A percentile compares a stretch with the other conserved stretches of the same genome.
phyloP scores from a whole-genome alignment of 345 rosid species.

The Pistacia integerrima region DNA sequence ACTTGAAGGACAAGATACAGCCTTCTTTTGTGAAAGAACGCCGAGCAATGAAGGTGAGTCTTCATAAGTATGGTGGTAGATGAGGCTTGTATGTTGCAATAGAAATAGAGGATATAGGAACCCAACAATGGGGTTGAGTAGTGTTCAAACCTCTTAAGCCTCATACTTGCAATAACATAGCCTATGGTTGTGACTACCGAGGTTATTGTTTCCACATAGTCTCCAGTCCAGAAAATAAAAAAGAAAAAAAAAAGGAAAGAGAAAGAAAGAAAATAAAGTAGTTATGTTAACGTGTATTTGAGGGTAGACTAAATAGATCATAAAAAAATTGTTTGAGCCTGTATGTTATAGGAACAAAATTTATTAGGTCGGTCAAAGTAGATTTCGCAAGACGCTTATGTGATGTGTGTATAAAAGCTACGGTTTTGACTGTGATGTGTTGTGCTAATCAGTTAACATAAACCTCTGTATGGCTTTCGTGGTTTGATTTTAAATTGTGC shows the following conservation, averaged over 20 bases:
- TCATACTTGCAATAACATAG: no score
- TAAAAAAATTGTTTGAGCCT: neutral
- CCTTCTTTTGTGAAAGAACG: constrained; percentile 99
- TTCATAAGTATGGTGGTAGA: constrained; percentile 8
- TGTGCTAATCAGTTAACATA: neutral
- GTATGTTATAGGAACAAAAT: neutral
- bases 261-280: neutral
- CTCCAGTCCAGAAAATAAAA: no score
- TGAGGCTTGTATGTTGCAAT: constrained; percentile 1
- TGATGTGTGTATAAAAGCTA: constrained; percentile 1
- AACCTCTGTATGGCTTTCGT: neutral
- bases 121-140: no score
- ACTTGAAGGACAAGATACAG: constrained; percentile 95
- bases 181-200: no score
- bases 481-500: neutral
- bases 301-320: neutral
- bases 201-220: no score
- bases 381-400: neutral
- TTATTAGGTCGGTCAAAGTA: neutral
- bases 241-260: no score
- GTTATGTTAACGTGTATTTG: neutral
- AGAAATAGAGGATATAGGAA: neutral
- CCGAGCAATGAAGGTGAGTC: constrained; percentile 90
- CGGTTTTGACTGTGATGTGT: neutral
- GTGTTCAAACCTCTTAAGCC: no score